Base-by-base conservation (phyloP, 441 rosid species). In the Manihot esculenta region DNA sequence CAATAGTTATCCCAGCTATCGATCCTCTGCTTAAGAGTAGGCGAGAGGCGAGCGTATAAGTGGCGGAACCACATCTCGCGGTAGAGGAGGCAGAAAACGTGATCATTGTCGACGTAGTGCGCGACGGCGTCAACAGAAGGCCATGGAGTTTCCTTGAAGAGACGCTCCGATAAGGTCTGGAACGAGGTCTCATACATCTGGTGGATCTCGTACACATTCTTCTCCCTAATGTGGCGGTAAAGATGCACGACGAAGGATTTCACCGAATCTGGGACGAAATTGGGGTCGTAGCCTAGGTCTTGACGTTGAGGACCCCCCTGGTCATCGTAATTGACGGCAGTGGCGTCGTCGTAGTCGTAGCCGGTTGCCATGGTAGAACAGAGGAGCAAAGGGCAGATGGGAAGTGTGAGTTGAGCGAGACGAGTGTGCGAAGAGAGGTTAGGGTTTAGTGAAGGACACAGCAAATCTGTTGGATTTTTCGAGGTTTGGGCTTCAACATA, bases 51-150 rank as follows among this genome's bases (percentile, higher is more conserved):
- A 17, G 97, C 99, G 42, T 88, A 94, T 58, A 94, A 81, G 63
- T 92, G 99, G 27, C 99, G 84, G 76, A 88, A 94, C 99, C 99
- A 92, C 99, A 94, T 90, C 93, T 94, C 99, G 12, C 97, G 94
- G 75, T 94, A 94, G 2, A 94, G 87, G 57, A 94, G 87, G 72
- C 98, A 90, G 74, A 94, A 92, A 0, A 94, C 98, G 56, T 87
- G 98, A 64, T 94, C 99, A 49, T 94, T 92, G 73, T 94, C 98
- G 0, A 94, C 99, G 50, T 61, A 85, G 51, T 82, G 84, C 38
- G 99, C 89, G 0, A 94, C 90, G 4, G 98, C 98, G 20, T 94
- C 98, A 20, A 92, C 94, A 64, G 89, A 85, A 20, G 99, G 99
- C 99, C 98, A 94, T 0, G 99, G 94, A 10, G 97, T 83, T 62